phyloP scores from a whole-genome alignment of 2,329 filamentous ascomycete species.

The Paraphoma chrysanthemicola region DNA sequence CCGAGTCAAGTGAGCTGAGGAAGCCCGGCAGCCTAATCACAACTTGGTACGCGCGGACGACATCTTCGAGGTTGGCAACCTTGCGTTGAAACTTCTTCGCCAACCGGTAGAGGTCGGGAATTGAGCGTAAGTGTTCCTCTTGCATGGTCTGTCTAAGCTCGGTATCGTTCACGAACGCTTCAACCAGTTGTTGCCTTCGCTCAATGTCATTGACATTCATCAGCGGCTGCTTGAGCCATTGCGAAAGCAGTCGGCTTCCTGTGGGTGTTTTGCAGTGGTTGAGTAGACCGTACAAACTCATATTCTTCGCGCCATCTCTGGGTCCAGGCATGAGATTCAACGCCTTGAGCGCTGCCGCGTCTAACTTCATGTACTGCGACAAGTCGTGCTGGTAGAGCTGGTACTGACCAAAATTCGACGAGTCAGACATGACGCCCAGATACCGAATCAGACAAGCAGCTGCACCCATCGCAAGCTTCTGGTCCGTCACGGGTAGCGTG shows the following conservation, averaged over 20 bases:
- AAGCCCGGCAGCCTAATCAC: conserved; percentile 91
- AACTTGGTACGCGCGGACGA: conserved; percentile 93
- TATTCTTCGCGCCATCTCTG: conserved; percentile 92
- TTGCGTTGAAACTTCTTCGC: conserved; percentile 95
- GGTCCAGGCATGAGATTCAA: conserved; percentile 97
- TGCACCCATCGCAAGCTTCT: conserved; percentile 95
- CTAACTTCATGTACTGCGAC: conserved; percentile 97
- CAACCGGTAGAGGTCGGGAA: conserved; percentile 91
- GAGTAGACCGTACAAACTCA: conserved; percentile 92
- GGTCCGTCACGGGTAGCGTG: conserved; percentile 84
- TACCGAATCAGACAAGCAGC: conserved; percentile 95
- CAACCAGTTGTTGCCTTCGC: conserved; percentile 89
- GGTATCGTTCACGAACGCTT: conserved; percentile 92
- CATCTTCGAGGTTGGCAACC: conserved; percentile 90
- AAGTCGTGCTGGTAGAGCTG: conserved; percentile 97
- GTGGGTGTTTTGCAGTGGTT: conserved; percentile 98
- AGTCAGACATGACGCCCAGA: conserved; percentile 85
- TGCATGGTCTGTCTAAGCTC: conserved; percentile 95
- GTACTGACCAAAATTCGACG: conserved; percentile 96
- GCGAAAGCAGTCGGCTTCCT: conserved; percentile 85
- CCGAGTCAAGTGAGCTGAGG: conserved; percentile 83
- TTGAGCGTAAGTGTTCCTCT: conserved; percentile 90
- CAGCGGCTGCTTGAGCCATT: conserved; percentile 97
- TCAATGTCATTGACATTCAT: conserved; percentile 92
- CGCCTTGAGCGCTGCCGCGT: conserved; percentile 90